A percentile compares a stretch with the other conserved stretches of the same genome.
Evolutionary conservation across 306 rosid species (phyloP).

Genomic region (Pyrus bretschneideri): DNA sequence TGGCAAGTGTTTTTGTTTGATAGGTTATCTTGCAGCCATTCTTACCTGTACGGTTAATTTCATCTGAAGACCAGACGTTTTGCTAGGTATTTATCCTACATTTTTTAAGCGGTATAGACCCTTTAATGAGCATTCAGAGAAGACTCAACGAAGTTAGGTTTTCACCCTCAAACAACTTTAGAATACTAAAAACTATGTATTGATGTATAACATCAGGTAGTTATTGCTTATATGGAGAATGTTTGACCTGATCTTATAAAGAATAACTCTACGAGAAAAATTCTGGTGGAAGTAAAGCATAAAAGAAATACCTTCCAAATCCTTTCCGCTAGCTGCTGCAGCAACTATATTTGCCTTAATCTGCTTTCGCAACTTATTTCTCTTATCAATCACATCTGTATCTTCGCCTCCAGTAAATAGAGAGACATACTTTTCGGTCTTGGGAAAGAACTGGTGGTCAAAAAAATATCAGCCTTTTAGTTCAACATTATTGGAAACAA

Average conservation of each 20-base stretch:
- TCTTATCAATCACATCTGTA: conserved; percentile 49
- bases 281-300: not conserved
- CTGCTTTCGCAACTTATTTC: conserved; percentile 75
- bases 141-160: not conserved
- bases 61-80: not conserved
- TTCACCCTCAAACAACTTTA: not conserved
- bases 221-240: not conserved
- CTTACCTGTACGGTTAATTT: not conserved
- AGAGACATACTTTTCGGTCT: conserved; percentile 87
- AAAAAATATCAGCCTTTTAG: conserved; percentile 21
- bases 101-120: not conserved
- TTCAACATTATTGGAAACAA: not conserved
- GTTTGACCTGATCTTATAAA: conserved; percentile 1
- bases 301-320: conserved; percentile 66
- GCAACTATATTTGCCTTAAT: conserved; percentile 73
- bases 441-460: conserved; percentile 82
- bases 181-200: not conserved
- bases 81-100: not conserved
- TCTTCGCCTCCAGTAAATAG: conserved; percentile 70
- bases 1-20: not conserved
- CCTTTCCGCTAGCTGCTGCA: conserved; percentile 92
- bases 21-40: not conserved
- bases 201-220: not conserved
- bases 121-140: not conserved
- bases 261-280: not conserved